Evolutionary conservation across 2,329 filamentous ascomycete genomes (phyloP).

Genomic region (Penicillium hordei): DNA sequence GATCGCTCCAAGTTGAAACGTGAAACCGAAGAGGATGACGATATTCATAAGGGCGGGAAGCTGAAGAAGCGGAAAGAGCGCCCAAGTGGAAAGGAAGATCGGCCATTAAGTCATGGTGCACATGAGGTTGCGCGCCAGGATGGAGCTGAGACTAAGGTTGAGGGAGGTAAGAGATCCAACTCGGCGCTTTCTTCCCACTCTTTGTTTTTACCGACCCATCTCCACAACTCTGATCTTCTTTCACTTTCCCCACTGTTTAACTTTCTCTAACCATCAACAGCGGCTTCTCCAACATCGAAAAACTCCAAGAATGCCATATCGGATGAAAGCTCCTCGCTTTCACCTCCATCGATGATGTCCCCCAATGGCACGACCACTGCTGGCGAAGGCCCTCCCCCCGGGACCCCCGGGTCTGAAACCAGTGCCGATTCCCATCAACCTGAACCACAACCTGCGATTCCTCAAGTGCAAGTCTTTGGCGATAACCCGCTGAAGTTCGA

Average conservation of each 20-base stretch:
- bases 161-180: conserved; percentile 49
- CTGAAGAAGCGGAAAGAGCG: conserved; percentile 77
- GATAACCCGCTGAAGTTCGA: conserved; percentile 86
- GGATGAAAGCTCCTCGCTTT: conserved; percentile 42
- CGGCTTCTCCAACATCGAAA: conserved; percentile 41
- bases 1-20: conserved; percentile 51
- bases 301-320: conserved; percentile 40
- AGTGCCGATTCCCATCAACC: conserved; percentile 60
- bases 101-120: conserved; percentile 61
- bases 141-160: conserved; percentile 57
- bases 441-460: conserved; percentile 59
- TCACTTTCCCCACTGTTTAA: conserved; percentile 4
- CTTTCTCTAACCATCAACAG: conserved; percentile 20
- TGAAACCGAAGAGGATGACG: conserved; percentile 47
- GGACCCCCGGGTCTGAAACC: conserved; percentile 62
- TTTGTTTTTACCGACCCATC: conserved; percentile 17
- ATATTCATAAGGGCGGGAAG: conserved; percentile 59
- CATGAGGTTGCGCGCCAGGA: conserved; percentile 65
- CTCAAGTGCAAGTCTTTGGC: conserved; percentile 83
- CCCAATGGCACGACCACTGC: conserved; percentile 45
- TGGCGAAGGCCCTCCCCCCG: conserved; percentile 61
- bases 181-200: conserved; percentile 9
- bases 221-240: conserved; percentile 14
- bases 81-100: conserved; percentile 60
- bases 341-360: conserved; percentile 44